Percentiles rank a stretch among this genome's conserved stretches.
Conservation (phyloP, 805 yeast species). For the Zygotorulaspora florentina region DNA sequence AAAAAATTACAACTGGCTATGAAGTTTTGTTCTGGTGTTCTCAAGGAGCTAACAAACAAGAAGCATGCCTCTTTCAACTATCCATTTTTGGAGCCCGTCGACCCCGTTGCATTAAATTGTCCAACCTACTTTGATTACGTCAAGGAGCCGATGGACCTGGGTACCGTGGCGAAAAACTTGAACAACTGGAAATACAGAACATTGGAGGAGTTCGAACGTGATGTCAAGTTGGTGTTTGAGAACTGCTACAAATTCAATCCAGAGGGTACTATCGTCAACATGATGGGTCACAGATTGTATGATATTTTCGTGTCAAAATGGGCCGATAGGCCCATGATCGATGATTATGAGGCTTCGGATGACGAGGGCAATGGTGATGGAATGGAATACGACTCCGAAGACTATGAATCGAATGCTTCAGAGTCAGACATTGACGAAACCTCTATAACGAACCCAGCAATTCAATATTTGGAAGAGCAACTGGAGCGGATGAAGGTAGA, state of each 20-base stretch:
- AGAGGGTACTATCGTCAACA: conserved; percentile 92
- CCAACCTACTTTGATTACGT: conserved; percentile 86
- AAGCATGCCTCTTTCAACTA: conserved; percentile 80
- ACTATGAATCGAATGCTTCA: conserved; percentile 44
- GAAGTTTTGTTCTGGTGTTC: conserved; percentile 73
- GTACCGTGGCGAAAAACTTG: conserved; percentile 75
- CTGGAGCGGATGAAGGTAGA: conserved; percentile 80
- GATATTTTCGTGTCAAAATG: conserved; percentile 81
- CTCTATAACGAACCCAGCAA: conserved; percentile 80
- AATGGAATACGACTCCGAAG: conserved; percentile 18
- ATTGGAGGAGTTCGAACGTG: conserved; percentile 82
- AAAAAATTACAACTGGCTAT: conserved; percentile 89
- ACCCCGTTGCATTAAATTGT: conserved; percentile 87
- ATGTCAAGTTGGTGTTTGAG: conserved; percentile 74
- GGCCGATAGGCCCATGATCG: conserved; percentile 77
- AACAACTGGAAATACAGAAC: conserved; percentile 84
- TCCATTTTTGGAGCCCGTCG: conserved; percentile 92
- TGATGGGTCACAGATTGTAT: conserved; percentile 92
- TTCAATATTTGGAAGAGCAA: conserved; percentile 83
- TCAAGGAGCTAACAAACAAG: conserved; percentile 78
- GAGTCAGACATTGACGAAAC: conserved; percentile 58
- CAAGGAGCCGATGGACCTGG: conserved; percentile 92
- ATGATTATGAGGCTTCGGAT: conserved; percentile 43
- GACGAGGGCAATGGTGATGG: conserved; percentile 41
- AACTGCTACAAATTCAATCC: conserved; percentile 94